These are phyloP conservation scores for Sistotremastrum niveocremeum DNA, from an alignment of 768 basidiomycete genomes.

Conservation along the genomic window DNA sequence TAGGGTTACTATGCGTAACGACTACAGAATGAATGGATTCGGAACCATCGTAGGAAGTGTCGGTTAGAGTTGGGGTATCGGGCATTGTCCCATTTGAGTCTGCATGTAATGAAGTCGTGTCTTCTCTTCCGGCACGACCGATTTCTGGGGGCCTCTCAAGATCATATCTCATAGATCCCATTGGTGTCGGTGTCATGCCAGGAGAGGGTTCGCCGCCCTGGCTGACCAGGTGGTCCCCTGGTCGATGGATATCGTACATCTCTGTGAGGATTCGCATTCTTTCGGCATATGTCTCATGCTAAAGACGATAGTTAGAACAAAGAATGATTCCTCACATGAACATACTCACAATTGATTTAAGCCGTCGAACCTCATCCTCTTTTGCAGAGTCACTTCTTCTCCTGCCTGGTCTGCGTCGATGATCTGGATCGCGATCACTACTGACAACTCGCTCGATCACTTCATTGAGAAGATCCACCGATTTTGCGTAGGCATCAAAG, in stretches of 20 bases:
- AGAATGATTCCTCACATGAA: slow-evolving; percentile 2
- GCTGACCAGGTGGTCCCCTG: too few relatives aligned
- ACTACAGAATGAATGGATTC: slow-evolving; percentile 36
- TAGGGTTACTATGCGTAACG: slow-evolving; percentile 14
- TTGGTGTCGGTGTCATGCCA: too few relatives aligned
- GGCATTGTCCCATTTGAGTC: not conserved
- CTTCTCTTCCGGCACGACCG: slow-evolving; percentile 9
- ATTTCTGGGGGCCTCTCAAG: slow-evolving; percentile 9
- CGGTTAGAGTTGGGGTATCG: not conserved
- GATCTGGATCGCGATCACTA: slow-evolving; percentile 71
- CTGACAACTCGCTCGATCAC: slow-evolving; percentile 86
- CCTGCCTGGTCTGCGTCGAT: slow-evolving; percentile 41
- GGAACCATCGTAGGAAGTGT: slow-evolving; percentile 15
- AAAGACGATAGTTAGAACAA: slow-evolving; percentile 7
- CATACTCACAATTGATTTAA: slow-evolving; percentile 77
- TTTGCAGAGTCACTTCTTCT: slow-evolving; percentile 78
- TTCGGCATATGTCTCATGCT: slow-evolving; percentile 95
- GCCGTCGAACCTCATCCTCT: slow-evolving; percentile 75
- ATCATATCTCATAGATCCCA: too few relatives aligned
- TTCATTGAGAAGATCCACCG: slow-evolving; percentile 75
- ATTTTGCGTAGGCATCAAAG: slow-evolving; percentile 77
- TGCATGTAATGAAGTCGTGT: slow-evolving; percentile 10
- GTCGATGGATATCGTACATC: slow-evolving; percentile 61
- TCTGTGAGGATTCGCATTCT: slow-evolving; percentile 86
- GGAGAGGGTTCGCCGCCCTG: too few relatives aligned